phyloP scores from a whole-genome alignment of 1,284 basidiomycete species.

The Cryptococcus floricola region DNA sequence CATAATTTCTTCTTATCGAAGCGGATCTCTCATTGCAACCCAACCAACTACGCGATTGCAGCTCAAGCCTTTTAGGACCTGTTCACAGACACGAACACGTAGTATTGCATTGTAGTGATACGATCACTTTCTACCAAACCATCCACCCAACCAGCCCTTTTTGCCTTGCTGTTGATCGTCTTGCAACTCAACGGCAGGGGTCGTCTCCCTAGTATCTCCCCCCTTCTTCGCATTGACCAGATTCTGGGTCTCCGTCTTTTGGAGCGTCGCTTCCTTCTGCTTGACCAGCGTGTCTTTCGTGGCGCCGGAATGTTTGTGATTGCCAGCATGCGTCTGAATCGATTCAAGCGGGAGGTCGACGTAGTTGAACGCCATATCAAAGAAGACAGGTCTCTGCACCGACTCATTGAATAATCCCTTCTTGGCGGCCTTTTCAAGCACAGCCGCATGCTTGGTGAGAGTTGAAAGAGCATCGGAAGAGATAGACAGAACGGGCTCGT shows the following conservation, averaged over 20 bases:
- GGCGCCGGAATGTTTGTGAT: constrained; percentile 43
- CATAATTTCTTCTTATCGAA: no score
- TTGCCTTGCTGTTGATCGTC: constrained; percentile 15
- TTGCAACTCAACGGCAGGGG: constrained; percentile 4
- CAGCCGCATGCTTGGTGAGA: constrained; percentile 56
- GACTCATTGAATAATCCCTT: constrained; percentile 74
- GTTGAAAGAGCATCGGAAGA: constrained; percentile 49
- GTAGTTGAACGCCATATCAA: constrained; percentile 91
- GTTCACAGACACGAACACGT: neutral
- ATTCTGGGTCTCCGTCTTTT: constrained; percentile 10
- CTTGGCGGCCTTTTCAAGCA: constrained; percentile 61
- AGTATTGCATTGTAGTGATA: neutral
- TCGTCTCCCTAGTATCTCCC: constrained; percentile 8
- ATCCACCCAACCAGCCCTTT: constrained; percentile 48
- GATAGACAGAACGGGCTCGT: constrained; percentile 35
- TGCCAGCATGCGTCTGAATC: constrained; percentile 64
- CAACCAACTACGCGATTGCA: neutral
- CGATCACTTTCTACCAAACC: constrained; percentile 36
- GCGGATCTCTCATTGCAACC: no score
- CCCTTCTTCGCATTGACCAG: constrained; percentile 21
- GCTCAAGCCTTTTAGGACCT: neutral
- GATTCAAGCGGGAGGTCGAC: constrained; percentile 76
- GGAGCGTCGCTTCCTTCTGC: neutral
- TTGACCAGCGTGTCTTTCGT: constrained; percentile 1
- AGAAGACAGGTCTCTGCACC: constrained; percentile 82